Base-by-base conservation (phyloP, 805 yeast genomes). In the Debaryomyces hansenii region DNA sequence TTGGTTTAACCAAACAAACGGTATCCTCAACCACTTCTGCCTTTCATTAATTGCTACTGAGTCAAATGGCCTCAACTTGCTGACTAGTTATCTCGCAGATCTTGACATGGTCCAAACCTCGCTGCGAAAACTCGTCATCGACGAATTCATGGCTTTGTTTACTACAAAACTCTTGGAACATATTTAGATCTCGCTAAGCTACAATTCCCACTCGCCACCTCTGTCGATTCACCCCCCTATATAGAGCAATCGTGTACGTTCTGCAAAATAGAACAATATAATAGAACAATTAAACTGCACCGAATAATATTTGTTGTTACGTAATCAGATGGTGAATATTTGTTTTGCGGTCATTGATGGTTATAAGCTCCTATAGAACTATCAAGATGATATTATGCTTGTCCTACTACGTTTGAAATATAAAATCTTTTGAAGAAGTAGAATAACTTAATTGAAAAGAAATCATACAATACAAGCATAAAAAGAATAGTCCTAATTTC, bases 1-100 rank as follows among this genome's bases (percentile, higher is more conserved):
- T 14, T 45, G 49, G 46, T 59, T 59, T 47, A 52, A 57, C 43
- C 62, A 54, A 49, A 51, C 52, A 35, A 43, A 47, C 21, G 62
- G 61, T 7, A 34, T 51, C 14, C 35, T 42, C 8, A 43, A 42
- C 4, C 48, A 54, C 35, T 50, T 56, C 21, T 52, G 42, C 24
- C 41, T 54, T 34, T 49, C 52, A 8, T n/a, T 51, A 5, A 43
- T 52, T n/a, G 44, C 55, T 8, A 50, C 59, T 4, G 44, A 49
- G 11, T 38, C 40, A 20, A 50, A 50, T 5, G 62, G 62, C 1
- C 36, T 58, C 42, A 56, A 53, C 42, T 42, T 58, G n/a, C 47
- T 46, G 3, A 20, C 56, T 18, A 50, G 54, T 11, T 46, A 47
- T 37, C 20, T 49, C 12, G 44, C 45, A 16, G 53, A 53, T 16